Evolutionary conservation across 768 basidiomycete species (phyloP).

Genomic region (Russula ochroleuca): DNA sequence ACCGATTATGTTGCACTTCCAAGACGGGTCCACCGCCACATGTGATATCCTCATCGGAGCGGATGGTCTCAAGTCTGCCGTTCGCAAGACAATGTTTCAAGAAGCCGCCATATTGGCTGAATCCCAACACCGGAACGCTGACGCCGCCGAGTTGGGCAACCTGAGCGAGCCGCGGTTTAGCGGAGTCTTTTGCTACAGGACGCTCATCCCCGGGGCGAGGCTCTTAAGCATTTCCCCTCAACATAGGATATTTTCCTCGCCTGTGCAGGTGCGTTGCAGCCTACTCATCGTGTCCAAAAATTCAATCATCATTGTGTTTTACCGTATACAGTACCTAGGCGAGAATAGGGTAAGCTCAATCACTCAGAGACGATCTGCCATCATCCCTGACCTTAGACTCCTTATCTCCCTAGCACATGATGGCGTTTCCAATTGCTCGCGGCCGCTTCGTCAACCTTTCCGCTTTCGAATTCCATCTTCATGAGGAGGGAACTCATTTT

Average conservation of each 20-base stretch:
- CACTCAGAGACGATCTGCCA: slow-evolving; percentile 22
- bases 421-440: slow-evolving; percentile 57
- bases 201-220: slow-evolving; percentile 50
- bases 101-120: slow-evolving; percentile 33
- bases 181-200: slow-evolving; percentile 55
- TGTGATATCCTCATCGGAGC: slow-evolving; percentile 69
- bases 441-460: slow-evolving; percentile 51
- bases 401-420: slow-evolving; percentile 44
- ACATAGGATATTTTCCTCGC: slow-evolving; percentile 46
- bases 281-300: neutral
- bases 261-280: slow-evolving; percentile 43
- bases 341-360: slow-evolving; percentile 38
- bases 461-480: slow-evolving; percentile 15
- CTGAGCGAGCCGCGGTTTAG: slow-evolving; percentile 52
- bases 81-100: slow-evolving; percentile 37
- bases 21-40: slow-evolving; percentile 53
- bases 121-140: slow-evolving; percentile 37
- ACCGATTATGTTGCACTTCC: slow-evolving; percentile 50
- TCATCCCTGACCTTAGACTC: neutral
- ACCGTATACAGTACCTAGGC: slow-evolving; percentile 50
- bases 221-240: slow-evolving; percentile 42
- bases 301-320: neutral
- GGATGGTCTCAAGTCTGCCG: slow-evolving; percentile 59
- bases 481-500: slow-evolving; percentile 14
- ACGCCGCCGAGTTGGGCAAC: slow-evolving; percentile 38